A percentile compares a stretch with the other conserved stretches of the same genome.
These are phyloP conservation scores for Candida smagusa DNA, from an alignment of 1,139 yeast species.

Conservation along the genomic window DNA sequence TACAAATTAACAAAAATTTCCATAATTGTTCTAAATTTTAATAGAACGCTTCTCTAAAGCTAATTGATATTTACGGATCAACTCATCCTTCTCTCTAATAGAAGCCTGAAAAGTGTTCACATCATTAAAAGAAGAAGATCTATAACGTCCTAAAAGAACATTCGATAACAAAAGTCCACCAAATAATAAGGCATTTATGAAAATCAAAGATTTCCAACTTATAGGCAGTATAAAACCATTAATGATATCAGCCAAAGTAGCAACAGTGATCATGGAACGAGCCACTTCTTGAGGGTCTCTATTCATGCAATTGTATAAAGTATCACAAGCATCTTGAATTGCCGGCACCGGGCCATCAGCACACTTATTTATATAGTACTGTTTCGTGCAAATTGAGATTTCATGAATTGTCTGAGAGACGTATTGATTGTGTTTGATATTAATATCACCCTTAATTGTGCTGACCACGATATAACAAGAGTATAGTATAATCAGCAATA, in stretches of 20 bases:
- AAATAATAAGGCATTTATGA: conserved; percentile 38
- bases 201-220: conserved; percentile 67
- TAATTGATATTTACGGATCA: conserved; percentile 5
- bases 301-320: conserved; percentile 84
- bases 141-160: conserved; percentile 38
- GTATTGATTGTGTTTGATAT: conserved; percentile 62
- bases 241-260: conserved; percentile 75
- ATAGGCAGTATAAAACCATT: conserved; percentile 76
- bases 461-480: conserved; percentile 53
- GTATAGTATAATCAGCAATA: conserved; percentile 54
- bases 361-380: conserved; percentile 74
- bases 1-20: too few relatives aligned
- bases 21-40: too few relatives aligned
- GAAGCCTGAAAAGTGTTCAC: conserved; percentile 2
- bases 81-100: conserved; percentile 7
- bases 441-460: conserved; percentile 69
- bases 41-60: not conserved
- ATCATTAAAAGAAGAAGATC: conserved; percentile 4
- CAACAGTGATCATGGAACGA: conserved; percentile 73
- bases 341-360: conserved; percentile 56
- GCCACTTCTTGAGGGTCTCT: conserved; percentile 81
- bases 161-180: conserved; percentile 43
- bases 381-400: conserved; percentile 66
- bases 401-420: conserved; percentile 60
- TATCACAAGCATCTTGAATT: conserved; percentile 64